phyloP scores from a whole-genome alignment of 768 basidiomycete genomes.

The Psilocybe azurescens region DNA sequence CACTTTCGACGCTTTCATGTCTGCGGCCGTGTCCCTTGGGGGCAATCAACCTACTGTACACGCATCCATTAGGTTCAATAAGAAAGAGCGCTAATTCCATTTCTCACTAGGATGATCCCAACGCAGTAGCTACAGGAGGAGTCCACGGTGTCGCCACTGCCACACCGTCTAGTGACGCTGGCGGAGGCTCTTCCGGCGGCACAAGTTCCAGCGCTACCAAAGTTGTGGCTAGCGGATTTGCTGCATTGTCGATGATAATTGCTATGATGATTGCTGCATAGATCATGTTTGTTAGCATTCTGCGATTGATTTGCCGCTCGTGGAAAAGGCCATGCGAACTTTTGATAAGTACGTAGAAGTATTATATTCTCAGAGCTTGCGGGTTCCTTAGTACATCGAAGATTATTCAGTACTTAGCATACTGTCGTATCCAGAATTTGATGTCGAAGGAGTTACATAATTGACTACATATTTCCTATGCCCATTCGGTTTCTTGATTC shows the following conservation, averaged over 20 bases:
- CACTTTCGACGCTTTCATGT: constrained; percentile 44
- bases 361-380: not conserved
- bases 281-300: not conserved
- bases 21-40: constrained; percentile 38
- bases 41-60: constrained; percentile 45
- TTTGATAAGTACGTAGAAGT: not conserved
- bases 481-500: not conserved
- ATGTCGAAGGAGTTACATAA: not conserved
- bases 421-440: not conserved
- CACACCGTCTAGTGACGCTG: constrained; percentile 28
- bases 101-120: constrained; percentile 36
- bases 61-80: not conserved
- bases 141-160: constrained; percentile 42
- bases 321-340: not conserved
- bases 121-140: constrained; percentile 47
- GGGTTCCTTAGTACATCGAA: not conserved
- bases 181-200: constrained; percentile 13
- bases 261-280: constrained; percentile 12
- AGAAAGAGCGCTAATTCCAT: not conserved
- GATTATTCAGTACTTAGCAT: not conserved
- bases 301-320: not conserved
- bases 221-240: constrained; percentile 18
- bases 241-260: constrained; percentile 16
- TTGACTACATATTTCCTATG: not conserved
- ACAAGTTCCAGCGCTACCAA: constrained; percentile 11